A percentile compares a stretch with the other conserved stretches of the same genome.
phyloP scores from a whole-genome alignment of 257 asterid species.

The Solanum tarijense region DNA sequence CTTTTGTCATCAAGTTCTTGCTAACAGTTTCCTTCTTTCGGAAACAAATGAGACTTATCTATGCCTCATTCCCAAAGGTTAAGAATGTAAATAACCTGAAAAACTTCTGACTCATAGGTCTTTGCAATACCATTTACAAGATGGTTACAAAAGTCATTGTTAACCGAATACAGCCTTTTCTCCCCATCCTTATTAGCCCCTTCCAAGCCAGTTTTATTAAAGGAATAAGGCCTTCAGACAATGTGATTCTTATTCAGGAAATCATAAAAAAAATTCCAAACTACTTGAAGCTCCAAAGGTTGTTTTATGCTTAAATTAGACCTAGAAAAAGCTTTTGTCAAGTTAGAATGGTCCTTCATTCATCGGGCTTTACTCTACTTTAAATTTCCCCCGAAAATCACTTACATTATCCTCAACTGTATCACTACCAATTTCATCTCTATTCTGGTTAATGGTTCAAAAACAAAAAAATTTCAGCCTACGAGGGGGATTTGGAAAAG shows the following conservation, averaged over 20 bases:
- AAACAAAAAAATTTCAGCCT: rapidly evolving
- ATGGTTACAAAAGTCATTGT: too few species aligned
- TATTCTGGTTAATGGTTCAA: too few species aligned
- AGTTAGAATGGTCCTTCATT: not conserved
- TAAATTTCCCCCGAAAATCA: not conserved
- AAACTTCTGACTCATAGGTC: not conserved
- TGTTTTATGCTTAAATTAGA: too few species aligned
- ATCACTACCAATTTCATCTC: not conserved
- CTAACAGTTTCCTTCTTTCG: too few species aligned
- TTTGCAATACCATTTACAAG: too few species aligned
- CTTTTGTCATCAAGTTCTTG: not conserved
- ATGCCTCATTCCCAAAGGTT: not conserved
- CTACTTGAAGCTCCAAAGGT: not conserved
- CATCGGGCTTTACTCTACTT: too few species aligned
- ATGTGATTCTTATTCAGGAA: too few species aligned
- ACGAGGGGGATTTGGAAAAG: not conserved
- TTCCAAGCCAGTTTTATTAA: too few species aligned
- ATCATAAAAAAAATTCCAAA: too few species aligned
- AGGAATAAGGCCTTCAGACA: not conserved
- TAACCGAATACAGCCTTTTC: too few species aligned
- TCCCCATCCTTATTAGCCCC: not conserved
- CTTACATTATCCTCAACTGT: not conserved
- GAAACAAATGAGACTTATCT: not conserved
- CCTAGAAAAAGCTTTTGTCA: not conserved
- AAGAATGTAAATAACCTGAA: too few species aligned